Evolutionary conservation across 768 basidiomycete genomes (phyloP), one percentile per base, ranked within the genome.

Genomic region (Kwoniella sp.): DNA sequence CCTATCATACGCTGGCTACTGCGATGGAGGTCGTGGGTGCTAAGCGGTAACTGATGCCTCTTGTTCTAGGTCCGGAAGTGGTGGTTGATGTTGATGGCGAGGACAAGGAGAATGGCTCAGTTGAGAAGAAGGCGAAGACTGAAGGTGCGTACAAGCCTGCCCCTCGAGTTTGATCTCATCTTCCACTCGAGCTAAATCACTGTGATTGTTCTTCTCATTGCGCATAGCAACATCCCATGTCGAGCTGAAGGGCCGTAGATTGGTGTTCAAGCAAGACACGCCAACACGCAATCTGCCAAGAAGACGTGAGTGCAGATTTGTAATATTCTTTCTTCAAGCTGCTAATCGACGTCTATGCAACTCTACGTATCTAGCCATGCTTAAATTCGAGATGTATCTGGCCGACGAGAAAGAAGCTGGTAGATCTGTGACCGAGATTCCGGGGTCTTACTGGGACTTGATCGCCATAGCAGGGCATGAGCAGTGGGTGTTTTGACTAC

Each of bases 401-500:
- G 53, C 68, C 10, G 71, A 75, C 62, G 71, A 63, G 25, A 63
- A 68, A 40, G 73, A 75, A 22, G 64, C 51, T n/a, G 53, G 63
- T 13, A 57, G 48, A 13, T 46, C 46, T 15, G 51, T 68, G 4
- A 60, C 47, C 3, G 58, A 53, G 13, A 50, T 75, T 2, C 75
- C 75, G 19, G 69, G 68, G 47, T 67, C 72, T 26, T 58, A 58
- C 29, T 63, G 63, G 57, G 63, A 55, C 25, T 24, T 77, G 30
- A 58, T 74, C 8, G 71, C 67, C 0, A 55, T 64, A 57, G 63
- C 63, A 52, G 72, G 75, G 22, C 68, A 72, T 33, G 75, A 77
- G 58, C 57, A 61, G 75, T 77, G 26, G 58, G 70, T 64, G 24
- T 26, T 46, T 26, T 29, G 24, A n/a, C 3, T n/a, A 17, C 15